A percentile compares a stretch with the other conserved stretches of the same genome.
phyloP scores from a whole-genome alignment of 2,329 filamentous ascomycete genomes.

The Chaetothyriales sp. region DNA sequence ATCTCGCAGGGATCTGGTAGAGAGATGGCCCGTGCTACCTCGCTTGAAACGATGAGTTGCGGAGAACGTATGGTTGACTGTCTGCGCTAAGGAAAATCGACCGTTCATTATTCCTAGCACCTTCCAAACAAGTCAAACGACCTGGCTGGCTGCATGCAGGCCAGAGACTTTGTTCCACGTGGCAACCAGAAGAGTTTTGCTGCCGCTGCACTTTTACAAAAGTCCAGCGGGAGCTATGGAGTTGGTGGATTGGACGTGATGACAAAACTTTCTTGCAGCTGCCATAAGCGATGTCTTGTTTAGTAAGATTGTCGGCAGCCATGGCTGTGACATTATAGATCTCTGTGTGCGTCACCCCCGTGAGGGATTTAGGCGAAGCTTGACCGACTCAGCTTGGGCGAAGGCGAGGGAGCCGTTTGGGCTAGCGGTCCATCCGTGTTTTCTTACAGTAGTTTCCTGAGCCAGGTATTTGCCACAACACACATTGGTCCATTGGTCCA shows the following conservation, averaged over 20 bases:
- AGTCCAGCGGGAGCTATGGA: too few species aligned
- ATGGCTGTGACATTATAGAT: background rate
- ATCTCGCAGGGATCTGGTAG: background rate
- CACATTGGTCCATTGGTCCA: background rate
- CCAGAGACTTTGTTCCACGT: background rate
- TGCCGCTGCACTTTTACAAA: background rate
- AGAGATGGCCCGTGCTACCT: background rate
- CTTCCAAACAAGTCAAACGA: background rate
- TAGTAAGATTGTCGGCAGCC: background rate
- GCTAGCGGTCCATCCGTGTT: background rate
- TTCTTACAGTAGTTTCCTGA: background rate
- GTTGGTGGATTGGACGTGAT: background rate
- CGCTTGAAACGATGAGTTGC: background rate
- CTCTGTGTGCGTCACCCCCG: background rate
- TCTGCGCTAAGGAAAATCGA: background rate
- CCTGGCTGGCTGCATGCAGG: background rate
- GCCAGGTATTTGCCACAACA: background rate
- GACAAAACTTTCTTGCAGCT: background rate
- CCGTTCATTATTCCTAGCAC: background rate
- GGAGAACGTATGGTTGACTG: background rate
- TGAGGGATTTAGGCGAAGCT: background rate
- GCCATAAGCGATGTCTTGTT: background rate
- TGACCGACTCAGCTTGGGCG: background rate
- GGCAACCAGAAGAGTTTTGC: background rate
- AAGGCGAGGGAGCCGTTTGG: background rate